phyloP scores from a whole-genome alignment of 176 grass and related monocot species.

The Ensete glaucum region DNA sequence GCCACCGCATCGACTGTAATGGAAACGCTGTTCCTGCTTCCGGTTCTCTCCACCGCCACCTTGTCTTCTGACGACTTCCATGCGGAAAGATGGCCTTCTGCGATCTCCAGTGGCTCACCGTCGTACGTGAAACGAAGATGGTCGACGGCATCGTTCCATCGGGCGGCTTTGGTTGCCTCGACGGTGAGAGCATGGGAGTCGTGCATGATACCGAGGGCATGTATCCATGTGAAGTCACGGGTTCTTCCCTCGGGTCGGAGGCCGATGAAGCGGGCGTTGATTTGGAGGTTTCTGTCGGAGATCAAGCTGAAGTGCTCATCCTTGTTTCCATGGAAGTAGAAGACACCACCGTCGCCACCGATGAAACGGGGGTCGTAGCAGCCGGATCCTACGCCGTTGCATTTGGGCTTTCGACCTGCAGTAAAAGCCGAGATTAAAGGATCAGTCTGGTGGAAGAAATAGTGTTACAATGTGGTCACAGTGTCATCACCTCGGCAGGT shows the following conservation, averaged over 20 bases:
- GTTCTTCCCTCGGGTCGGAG: constrained; percentile 20
- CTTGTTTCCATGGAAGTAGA: constrained; percentile 37
- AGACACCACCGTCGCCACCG: constrained; percentile 30
- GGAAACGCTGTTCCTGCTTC: constrained; percentile 19
- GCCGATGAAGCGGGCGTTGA: constrained; percentile 41
- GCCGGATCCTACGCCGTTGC: constrained; percentile 33
- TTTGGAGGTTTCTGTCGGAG: constrained; percentile 21
- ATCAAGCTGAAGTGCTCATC: constrained; percentile 27
- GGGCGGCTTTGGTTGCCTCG: background rate
- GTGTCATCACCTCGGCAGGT: background rate
- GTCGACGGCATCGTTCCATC: constrained; percentile 22
- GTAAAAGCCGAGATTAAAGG: background rate
- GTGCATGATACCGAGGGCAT: constrained; percentile 30
- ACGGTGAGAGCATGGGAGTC: constrained; percentile 20
- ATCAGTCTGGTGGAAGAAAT: background rate
- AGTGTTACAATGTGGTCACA: no score
- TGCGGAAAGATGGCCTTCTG: constrained; percentile 21
- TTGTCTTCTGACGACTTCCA: constrained; percentile 22
- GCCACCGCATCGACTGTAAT: constrained; percentile 12
- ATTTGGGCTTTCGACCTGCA: constrained; percentile 28
- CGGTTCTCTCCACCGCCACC: constrained; percentile 26
- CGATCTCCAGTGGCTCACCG: constrained; percentile 14
- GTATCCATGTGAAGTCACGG: constrained; percentile 38
- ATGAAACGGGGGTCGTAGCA: constrained; percentile 43
- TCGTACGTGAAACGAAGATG: constrained; percentile 26